Base-by-base conservation (phyloP, 1,139 yeast species). In the Blastobotrys elegans region DNA sequence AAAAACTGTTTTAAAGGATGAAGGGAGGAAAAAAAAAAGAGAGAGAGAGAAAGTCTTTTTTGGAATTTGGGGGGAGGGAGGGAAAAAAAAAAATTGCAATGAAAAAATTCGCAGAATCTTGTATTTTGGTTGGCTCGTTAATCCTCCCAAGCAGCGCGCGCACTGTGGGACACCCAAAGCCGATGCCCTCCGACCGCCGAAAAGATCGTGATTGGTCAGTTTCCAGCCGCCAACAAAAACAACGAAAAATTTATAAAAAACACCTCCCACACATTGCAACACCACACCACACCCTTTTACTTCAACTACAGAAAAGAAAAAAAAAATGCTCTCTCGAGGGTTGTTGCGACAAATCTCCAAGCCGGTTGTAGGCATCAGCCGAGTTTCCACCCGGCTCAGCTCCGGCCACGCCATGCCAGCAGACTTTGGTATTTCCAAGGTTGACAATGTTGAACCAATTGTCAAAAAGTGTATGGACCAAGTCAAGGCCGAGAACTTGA, bases 11-110 rank as follows among this genome's bases (percentile, higher is more conserved):
- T 37, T 36, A 33, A 27, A 29, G 31, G 40, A 18, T 27, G 27
- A 30, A 36, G 37, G 18, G 16, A 50, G 51, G 36, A 44, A 51
- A 38, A 35, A 43, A 44, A 48, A 48, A 52, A 43, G 52, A 45
- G 44, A 50, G 51, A 51, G 45, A 52, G 47, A 54, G 40, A 29
- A 39, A 34, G n/a, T n/a, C n/a, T n/a, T 32, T 32, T 34, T 31
- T 27, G 38, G 42, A 20, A 36, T 35, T 16, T 21, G 16, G 44
- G 29, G 36, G 17, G n/a, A 31, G 35, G 35, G 7, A 21, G 32
- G 26, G 26, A 37, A 37, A 26, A 26, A 26, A 37, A 30, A 31
- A 32, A n/a, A 32, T 30, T 32, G 47, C 20, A 38, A 32, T 5
- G 10, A 24, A 24, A 24, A 24, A 24, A 24, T 24, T 24, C 27